Evolutionary conservation across 352 stramenopile species (phyloP), one percentile per base, ranked within the genome.

Genomic region (Globisporangium nagaii): DNA sequence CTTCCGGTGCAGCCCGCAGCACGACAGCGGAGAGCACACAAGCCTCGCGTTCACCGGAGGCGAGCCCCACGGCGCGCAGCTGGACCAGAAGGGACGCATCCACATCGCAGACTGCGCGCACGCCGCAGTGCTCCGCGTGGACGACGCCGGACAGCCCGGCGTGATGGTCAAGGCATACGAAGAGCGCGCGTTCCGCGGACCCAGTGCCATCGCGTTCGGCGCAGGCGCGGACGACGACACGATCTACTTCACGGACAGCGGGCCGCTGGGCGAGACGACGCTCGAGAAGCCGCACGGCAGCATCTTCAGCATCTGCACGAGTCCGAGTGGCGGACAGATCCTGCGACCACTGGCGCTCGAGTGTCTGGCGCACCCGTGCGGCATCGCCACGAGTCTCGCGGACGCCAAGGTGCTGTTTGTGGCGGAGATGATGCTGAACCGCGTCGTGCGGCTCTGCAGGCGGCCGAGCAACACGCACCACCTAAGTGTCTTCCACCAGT

Each of bases 241-340:
- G 11, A 68, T 95, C 43, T 93, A 87, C 64, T 96, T 96, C 59
- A 89, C 86, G 0, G 84, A 96, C 63, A 90, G 79, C 47, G 86
- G 86, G 0, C 84, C 84, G 10, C 42, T 96, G 32, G 86, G 86
- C 19, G 86, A 96, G 60, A 91, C 83, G 45, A 93, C 83, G 39
- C 67, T 96, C n/a, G 83, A 90, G 62, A 72, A 79, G 4, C 79
- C 83, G 12, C 68, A 57, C 12, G 86, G 86, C 1, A 95, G 84
- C 54, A 68, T 95, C 51, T 96, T 80, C 50, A 85, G 70, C 48
- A 91, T 96, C 30, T 65, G 65, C 0, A 51, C 57, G 11, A 88
- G 79, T 53, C 70, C 79, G 0, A 88, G 70, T 28, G 82, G 85
- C 10, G 83, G 81, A 7, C 79, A 90, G 49, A 75, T 86, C 12